Evolutionary conservation across 495 filamentous ascomycete species (phyloP).

Genomic region (Apiosordaria backusii): DNA sequence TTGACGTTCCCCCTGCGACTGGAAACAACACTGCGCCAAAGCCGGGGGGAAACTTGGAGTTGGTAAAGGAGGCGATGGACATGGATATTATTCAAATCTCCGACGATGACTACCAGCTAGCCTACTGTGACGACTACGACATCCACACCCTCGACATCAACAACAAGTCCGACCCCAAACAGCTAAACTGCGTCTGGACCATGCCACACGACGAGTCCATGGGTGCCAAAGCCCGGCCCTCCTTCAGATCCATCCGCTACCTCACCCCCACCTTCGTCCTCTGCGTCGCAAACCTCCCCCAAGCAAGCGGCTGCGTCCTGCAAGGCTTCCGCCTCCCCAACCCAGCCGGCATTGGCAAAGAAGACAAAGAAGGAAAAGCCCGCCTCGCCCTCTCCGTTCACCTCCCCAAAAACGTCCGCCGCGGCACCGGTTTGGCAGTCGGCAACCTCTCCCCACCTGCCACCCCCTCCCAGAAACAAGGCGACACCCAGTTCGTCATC

Average conservation of each 20-base stretch:
- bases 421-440: slow-evolving; percentile 70
- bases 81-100: slow-evolving; percentile 66
- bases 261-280: slow-evolving; percentile 72
- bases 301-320: slow-evolving; percentile 46
- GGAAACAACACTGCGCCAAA: slow-evolving; percentile 49
- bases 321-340: slow-evolving; percentile 49
- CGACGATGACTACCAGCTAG: slow-evolving; percentile 60
- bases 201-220: slow-evolving; percentile 51
- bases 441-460: slow-evolving; percentile 56
- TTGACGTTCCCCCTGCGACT: slow-evolving; percentile 58
- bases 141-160: slow-evolving; percentile 57
- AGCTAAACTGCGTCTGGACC: slow-evolving; percentile 58
- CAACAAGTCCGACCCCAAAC: slow-evolving; percentile 43
- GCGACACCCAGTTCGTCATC: slow-evolving; percentile 69
- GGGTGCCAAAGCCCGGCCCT: slow-evolving; percentile 45
- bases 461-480: slow-evolving; percentile 41
- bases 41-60: slow-evolving; percentile 62
- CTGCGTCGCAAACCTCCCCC: slow-evolving; percentile 52
- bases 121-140: slow-evolving; percentile 77
- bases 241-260: slow-evolving; percentile 70
- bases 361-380: slow-evolving; percentile 35
- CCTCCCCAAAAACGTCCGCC: slow-evolving; percentile 41
- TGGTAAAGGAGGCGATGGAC: slow-evolving; percentile 73
- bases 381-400: slow-evolving; percentile 39
- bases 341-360: slow-evolving; percentile 23